Evolutionary conservation across 2,329 filamentous ascomycete genomes (phyloP).

Genomic region (Fusarium neocosmosporiellum): DNA sequence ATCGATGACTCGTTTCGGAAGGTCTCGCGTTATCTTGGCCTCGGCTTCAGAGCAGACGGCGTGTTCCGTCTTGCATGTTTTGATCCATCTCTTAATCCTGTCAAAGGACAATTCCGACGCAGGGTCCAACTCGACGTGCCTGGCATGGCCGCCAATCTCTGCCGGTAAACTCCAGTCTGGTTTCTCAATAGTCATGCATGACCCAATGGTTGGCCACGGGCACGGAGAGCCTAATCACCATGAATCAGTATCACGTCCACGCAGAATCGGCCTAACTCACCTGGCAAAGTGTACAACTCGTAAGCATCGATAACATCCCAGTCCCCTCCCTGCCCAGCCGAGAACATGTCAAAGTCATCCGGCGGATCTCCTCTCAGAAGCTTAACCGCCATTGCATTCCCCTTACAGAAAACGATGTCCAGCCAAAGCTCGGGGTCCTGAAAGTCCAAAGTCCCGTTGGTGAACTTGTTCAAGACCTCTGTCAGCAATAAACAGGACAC

Average conservation of each 20-base stretch:
- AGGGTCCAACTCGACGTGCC: slow-evolving; percentile 31
- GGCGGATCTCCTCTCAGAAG: slow-evolving; percentile 13
- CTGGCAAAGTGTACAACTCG: slow-evolving; percentile 34
- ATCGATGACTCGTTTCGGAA: slow-evolving; percentile 36
- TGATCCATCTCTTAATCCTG: slow-evolving; percentile 33
- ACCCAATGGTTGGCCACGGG: slow-evolving; percentile 37
- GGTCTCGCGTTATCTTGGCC: neutral
- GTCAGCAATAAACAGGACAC: slow-evolving; percentile 24
- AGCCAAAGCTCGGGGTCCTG: slow-evolving; percentile 21
- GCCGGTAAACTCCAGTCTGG: slow-evolving; percentile 9
- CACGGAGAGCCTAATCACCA: neutral
- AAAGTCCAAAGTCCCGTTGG: neutral
- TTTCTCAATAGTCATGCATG: slow-evolving; percentile 15
- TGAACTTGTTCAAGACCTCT: slow-evolving; percentile 18
- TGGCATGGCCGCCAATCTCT: slow-evolving; percentile 19
- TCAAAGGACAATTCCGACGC: slow-evolving; percentile 15
- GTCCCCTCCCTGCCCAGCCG: neutral
- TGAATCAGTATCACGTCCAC: neutral
- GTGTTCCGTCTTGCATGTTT: slow-evolving; percentile 24
- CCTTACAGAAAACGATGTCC: slow-evolving; percentile 29
- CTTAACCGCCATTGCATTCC: slow-evolving; percentile 17
- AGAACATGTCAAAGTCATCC: slow-evolving; percentile 30
- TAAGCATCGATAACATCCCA: slow-evolving; percentile 11
- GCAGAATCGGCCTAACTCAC: neutral
- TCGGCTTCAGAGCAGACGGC: slow-evolving; percentile 27